Base-by-base conservation (phyloP, 495 filamentous ascomycete species). In the Astrothelium macrocarpum region DNA sequence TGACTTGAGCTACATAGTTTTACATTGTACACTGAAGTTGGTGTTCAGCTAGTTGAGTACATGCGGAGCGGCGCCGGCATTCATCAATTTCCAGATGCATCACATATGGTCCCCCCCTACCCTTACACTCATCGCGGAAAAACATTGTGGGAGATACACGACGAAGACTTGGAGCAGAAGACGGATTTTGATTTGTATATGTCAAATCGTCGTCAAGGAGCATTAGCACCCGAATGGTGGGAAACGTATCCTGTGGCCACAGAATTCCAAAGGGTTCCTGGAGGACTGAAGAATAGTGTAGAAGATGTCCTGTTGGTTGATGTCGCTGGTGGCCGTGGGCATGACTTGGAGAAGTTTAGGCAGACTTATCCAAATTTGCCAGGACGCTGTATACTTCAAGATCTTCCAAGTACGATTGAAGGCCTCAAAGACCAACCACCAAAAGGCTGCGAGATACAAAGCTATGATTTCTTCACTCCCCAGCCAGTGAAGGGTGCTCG, bases 381-480 rank as follows among this genome's bases (percentile, higher is more conserved):
- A 32, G 60, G 64, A 32, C 59, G 64, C 20, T 62, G 20, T 32
- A 45, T 65, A 11, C 60, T 62, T 26, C 64, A 65, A 18, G 64
- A 62, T 26, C 60, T 65, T 1, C 39, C 59, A 7, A 62, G 39
- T 25, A 62, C 59, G 7, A 25, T 62, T 14, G n/a, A 65, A n/a
- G n/a, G 32, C 29, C 59, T 36, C 5, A 29, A 3, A 16, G 32
- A 23, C 34, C 34, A 39, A 1, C 23, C 23, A 31, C 59, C 60
- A 5, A 59, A 63, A 23, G 64, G 64, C 18, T 29, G 61, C 7
- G 64, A 65, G 29, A 62, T 34, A 45, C 61, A 62, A 59, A 20
- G n/a, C 11, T 62, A 66, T 64, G 64, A 66, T 34, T 66, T 66
- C 64, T 66, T 66, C 42, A 64, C 43, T 12, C 60, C 60, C 34